Conservation (phyloP, 2,329 filamentous ascomycete species). For the Monilinia laxa region DNA sequence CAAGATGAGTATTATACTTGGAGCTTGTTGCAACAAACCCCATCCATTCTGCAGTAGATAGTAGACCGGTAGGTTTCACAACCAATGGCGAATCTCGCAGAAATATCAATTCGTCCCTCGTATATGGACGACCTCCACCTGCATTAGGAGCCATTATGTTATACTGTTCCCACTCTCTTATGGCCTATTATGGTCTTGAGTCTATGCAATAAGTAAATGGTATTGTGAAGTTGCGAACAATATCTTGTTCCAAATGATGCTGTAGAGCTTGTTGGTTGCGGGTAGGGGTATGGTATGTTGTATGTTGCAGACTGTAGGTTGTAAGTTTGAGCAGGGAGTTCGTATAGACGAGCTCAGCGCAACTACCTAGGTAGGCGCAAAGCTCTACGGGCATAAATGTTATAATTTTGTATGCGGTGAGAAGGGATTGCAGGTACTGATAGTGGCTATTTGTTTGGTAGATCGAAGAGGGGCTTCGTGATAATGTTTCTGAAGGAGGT, state of each 20-base stretch:
- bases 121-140: constrained; percentile 51
- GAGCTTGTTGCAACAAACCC: constrained; percentile 57
- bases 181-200: background rate
- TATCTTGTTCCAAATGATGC: background rate
- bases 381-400: constrained; percentile 1
- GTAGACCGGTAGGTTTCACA: constrained; percentile 76
- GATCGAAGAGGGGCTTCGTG: constrained; percentile 3
- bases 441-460: background rate
- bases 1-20: constrained; percentile 7
- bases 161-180: background rate
- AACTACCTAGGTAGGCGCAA: constrained; percentile 19
- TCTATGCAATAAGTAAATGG: background rate
- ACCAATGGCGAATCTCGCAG: constrained; percentile 75
- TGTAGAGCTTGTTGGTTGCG: constrained; percentile 1
- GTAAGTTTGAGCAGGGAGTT: background rate
- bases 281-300: background rate
- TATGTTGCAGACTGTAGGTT: background rate
- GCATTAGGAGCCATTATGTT: constrained; percentile 37
- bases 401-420: background rate
- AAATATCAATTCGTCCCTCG: constrained; percentile 70
- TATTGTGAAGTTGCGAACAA: background rate
- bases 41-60: constrained; percentile 94
- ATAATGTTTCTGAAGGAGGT: background rate
- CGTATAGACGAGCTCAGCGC: constrained; percentile 9
- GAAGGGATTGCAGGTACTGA: background rate